Evolutionary conservation across 75 land plant species (phyloP).

Genomic region (Isoetes taiwanensis): DNA sequence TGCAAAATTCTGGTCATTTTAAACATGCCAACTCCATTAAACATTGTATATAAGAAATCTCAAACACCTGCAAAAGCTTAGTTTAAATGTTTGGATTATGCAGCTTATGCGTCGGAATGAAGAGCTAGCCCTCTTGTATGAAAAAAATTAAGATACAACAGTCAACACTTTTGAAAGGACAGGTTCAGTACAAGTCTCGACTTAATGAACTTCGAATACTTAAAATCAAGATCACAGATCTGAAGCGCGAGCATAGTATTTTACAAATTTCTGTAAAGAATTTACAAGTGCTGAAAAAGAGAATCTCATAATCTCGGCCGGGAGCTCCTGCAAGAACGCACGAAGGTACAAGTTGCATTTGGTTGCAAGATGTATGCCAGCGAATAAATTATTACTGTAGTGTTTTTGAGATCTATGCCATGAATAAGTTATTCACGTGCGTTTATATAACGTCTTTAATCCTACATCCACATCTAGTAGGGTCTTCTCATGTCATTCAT

Average conservation of each 20-base stretch:
- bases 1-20: too few species aligned
- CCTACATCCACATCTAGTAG: too few species aligned
- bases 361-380: too few species aligned
- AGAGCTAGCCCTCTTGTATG: constrained; percentile 15
- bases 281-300: constrained; percentile 11
- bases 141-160: constrained; percentile 21
- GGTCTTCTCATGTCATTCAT: too few species aligned
- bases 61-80: too few species aligned
- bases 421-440: too few species aligned
- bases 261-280: constrained; percentile 12
- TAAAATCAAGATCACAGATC: constrained; percentile 18
- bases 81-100: neutral
- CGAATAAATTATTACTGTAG: too few species aligned
- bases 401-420: too few species aligned
- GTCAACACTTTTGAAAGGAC: constrained; percentile 22
- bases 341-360: constrained; percentile 23
- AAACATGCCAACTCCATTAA: too few species aligned
- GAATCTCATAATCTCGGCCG: constrained; percentile 19
- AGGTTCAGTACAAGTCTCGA: constrained; percentile 17
- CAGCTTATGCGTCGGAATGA: constrained; percentile 20
- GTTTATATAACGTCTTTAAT: too few species aligned
- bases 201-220: constrained; percentile 19
- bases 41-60: too few species aligned
- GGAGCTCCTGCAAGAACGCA: constrained; percentile 19
- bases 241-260: constrained; percentile 22